phyloP scores from a whole-genome alignment of 2,329 filamentous ascomycete genomes.

The Pseudonectria foliicola region DNA sequence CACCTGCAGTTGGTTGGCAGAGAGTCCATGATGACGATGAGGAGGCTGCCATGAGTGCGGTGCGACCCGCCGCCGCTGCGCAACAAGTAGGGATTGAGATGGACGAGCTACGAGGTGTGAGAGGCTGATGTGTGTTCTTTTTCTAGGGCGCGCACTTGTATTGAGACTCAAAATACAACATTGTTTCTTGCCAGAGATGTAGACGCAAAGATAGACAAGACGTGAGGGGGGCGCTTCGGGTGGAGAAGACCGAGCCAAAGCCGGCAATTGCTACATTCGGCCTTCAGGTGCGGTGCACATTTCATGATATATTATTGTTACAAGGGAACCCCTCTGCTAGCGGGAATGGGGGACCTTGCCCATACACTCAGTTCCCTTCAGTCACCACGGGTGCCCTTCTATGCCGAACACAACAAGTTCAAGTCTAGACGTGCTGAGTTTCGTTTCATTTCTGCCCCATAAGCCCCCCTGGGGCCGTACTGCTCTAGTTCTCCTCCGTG shows the following conservation, averaged over 20 bases:
- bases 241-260: too few relatives aligned
- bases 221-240: too few relatives aligned
- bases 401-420: slow-evolving; percentile 22
- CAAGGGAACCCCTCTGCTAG: slow-evolving; percentile 10
- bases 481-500: slow-evolving; percentile 53
- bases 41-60: slow-evolving; percentile 6
- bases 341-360: not conserved
- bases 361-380: not conserved
- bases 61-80: too few relatives aligned
- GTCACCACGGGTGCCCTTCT: slow-evolving; percentile 15
- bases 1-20: slow-evolving; percentile 26
- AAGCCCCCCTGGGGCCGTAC: slow-evolving; percentile 1
- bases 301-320: slow-evolving; percentile 26
- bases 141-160: slow-evolving; percentile 13
- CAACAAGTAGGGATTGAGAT: slow-evolving; percentile 34
- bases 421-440: slow-evolving; percentile 2
- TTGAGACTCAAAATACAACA: too few relatives aligned
- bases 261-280: too few relatives aligned
- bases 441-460: slow-evolving; percentile 1
- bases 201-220: too few relatives aligned
- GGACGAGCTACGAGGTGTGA: slow-evolving; percentile 17
- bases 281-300: slow-evolving; percentile 3
- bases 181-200: too few relatives aligned
- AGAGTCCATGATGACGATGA: slow-evolving; percentile 45
- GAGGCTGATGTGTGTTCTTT: slow-evolving; percentile 20